A percentile compares a stretch with the other conserved stretches of the same genome.
These are phyloP conservation scores for Ustilago hordei DNA, from an alignment of 1,284 basidiomycete genomes.

Conservation along the genomic window DNA sequence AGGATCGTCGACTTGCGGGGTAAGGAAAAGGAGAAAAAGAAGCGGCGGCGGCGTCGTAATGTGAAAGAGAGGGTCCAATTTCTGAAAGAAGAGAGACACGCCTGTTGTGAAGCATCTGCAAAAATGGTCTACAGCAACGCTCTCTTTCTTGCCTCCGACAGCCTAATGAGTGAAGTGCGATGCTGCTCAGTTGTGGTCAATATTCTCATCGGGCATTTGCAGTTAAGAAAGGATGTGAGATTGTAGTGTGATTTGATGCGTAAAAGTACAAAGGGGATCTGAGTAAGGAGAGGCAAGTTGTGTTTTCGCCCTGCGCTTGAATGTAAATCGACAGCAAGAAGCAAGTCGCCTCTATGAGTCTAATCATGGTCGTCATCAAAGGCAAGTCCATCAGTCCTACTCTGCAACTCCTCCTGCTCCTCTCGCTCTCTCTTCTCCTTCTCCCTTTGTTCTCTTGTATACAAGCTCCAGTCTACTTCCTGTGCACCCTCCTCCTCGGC, in stretches of 20 bases:
- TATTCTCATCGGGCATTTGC: not conserved
- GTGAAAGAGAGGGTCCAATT: conserved; percentile 10
- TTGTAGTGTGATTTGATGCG: conserved; percentile 19
- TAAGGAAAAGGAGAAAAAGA: not conserved
- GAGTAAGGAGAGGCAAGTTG: not conserved
- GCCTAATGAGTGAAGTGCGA: not conserved
- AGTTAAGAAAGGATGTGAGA: not conserved
- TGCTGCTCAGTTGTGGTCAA: not conserved
- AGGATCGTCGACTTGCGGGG: conserved; percentile 5
- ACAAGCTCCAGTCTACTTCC: conserved; percentile 64
- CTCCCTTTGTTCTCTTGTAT: conserved; percentile 62
- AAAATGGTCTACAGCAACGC: conserved; percentile 20
- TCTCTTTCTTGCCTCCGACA: not conserved
- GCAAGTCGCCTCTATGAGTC: not conserved
- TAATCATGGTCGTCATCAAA: conserved; percentile 47
- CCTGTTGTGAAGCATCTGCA: not conserved
- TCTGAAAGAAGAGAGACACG: conserved; percentile 7
- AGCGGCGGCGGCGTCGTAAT: too few relatives aligned
- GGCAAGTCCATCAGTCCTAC: conserved; percentile 35
- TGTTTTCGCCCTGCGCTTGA: too few relatives aligned
- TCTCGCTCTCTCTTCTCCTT: conserved; percentile 58
- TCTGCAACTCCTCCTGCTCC: conserved; percentile 38
- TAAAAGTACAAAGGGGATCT: conserved; percentile 31
- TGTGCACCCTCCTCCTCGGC: conserved; percentile 55
- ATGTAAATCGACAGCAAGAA: not conserved